Base-by-base conservation (phyloP, 768 basidiomycete genomes). In the Boletellus ananiceps region DNA sequence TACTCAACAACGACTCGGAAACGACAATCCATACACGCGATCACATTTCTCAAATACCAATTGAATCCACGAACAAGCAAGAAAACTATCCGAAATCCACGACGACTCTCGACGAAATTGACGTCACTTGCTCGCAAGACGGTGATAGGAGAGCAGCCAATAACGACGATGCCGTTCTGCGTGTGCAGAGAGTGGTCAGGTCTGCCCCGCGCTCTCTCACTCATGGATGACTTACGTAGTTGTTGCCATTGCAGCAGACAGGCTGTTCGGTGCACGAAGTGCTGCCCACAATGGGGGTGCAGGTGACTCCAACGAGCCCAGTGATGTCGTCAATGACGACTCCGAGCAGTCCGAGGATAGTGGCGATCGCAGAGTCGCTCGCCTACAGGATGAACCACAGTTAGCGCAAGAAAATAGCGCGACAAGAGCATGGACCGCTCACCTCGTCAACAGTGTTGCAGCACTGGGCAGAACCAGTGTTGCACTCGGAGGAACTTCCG, bases 191-290 rank as follows among this genome's bases (percentile, higher is more conserved):
- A 21, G 13, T 0, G 5, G 34, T 54, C 6, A 55, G 32, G 0
- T 5, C 25, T 11, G 15, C 1, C 13, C 13, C 4, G 23, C 27
- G 3, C 27, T 29, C 27, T 29, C 8, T 11, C 11, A 29, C 1
- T 5, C 15, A 19, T 18, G 1, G 7, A 0, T 2, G 7, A 27
- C 57, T 54, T 13, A 61, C 60, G 8, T 39, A 54, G 3, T 12
- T 19, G 5, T 61, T 50, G 2, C 37, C 42, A 4, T 31, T 46
- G 44, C 60, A 61, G 19, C 61, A 61, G 27, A 63, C 55, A 0
- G 61, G 16, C 32, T 63, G 43, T 18, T 49, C 32, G 11, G 36
- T 31, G 32, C 61, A 62, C 1, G 15, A 1, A 1, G 47, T 32
- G 9, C 47, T 55, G 7, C 49, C 61, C 0, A 16, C 2, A 0